Base-by-base conservation (phyloP, 305 asterid species). In the Fraxinus angustifolia region DNA sequence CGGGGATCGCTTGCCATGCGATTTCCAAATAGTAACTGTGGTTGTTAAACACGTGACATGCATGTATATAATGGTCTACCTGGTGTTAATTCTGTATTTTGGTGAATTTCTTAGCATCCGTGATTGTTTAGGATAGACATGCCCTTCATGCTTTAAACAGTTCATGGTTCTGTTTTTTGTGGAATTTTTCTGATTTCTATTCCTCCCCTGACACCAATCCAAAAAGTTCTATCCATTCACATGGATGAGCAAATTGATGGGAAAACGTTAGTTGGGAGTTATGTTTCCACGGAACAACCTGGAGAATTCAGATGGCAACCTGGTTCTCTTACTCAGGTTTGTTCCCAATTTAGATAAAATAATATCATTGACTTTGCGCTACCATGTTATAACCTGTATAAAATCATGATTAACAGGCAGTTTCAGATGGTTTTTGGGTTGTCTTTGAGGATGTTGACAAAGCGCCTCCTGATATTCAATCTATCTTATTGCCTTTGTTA, bases 281-380 rank as follows among this genome's bases (percentile, higher is more conserved):
- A 94, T 87, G 98, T 96, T 75, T 94, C 96, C 86, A 87, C 97
- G 0, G 99, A 94, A 79, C 88, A 88, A 83, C 98, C 99, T 79
- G 99, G 99, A 50, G 99, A 96, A 88, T 96, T 96, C 91, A 90
- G 91, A 89, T 96, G 99, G 99, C 99, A 94, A 84, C 97, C 97
- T 87, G 99, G 98, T 84, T 92, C 98, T 82, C 98, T 96, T 76
- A 90, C 98, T 58, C 99, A 94, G 98, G 99, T 96, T 85, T 86
- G 81, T 76, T 76, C 71, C 33, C 45, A 33, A 14, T 83, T 77
- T 70, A 50, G 50, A 26, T 50, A 34, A 80, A 80, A 81, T 76
- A 14, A 80, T 30, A 58, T 79, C 83, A 73, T 45, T 78, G 65
- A 78, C 75, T 45, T 76, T 74, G 23, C 76, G 78, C 82, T 11